Conservation (phyloP, 495 filamentous ascomycete genomes). For the Penicillium cosmopolitanum region DNA sequence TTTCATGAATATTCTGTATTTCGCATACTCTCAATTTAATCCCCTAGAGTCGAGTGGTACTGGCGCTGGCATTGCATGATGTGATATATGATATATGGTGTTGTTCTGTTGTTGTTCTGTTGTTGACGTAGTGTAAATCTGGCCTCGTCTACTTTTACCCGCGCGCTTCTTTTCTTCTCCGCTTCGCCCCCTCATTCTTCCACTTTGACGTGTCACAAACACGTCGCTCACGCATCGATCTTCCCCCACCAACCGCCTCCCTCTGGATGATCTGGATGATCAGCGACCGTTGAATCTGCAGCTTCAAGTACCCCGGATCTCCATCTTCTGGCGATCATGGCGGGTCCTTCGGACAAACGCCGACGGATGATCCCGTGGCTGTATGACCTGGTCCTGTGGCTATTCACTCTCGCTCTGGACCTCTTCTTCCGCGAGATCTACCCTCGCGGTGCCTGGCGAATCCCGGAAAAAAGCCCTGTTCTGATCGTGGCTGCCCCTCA, state of each 20-base stretch:
- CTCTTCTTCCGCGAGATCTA: conserved; percentile 98
- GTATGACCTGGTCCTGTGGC: conserved; percentile 82
- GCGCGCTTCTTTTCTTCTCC: neutral
- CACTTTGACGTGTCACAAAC: neutral
- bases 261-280: neutral
- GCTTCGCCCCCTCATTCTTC: neutral
- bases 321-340: conserved; percentile 25
- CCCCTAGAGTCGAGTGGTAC: neutral
- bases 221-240: neutral
- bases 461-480: conserved; percentile 81
- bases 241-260: neutral
- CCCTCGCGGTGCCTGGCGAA: conserved; percentile 87
- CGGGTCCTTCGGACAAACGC: conserved; percentile 17
- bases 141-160: neutral
- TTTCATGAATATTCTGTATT: conserved; percentile 18
- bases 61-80: too few species aligned
- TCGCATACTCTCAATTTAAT: conserved; percentile 7
- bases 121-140: neutral
- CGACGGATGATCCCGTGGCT: conserved; percentile 62
- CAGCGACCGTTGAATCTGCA: neutral
- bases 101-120: neutral
- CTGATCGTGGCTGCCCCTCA: conserved; percentile 97
- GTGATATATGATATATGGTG: neutral
- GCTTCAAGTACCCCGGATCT: neutral
- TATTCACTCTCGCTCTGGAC: conserved; percentile 79